Evolutionary conservation across 2,329 filamentous ascomycete species (phyloP).

Genomic region (Coccinonectria pachysandricola): DNA sequence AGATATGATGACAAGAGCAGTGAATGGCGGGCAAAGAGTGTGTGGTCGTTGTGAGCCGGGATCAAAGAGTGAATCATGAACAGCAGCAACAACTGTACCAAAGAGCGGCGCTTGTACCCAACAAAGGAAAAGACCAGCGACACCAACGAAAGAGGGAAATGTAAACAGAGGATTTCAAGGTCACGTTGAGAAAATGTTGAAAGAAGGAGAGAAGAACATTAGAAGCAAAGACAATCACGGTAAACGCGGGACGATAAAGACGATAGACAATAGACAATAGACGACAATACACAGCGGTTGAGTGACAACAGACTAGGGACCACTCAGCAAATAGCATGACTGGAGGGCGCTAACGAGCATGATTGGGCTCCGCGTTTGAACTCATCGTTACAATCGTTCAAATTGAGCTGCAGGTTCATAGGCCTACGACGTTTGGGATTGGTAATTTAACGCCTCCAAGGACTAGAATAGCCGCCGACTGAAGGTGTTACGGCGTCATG

Average conservation of each 20-base stretch:
- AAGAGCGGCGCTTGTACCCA: constrained; percentile 4
- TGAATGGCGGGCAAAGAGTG: no score
- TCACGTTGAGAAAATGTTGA: not conserved
- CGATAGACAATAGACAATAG: constrained; percentile 1
- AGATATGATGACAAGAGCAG: no score
- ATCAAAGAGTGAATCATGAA: constrained; percentile 6
- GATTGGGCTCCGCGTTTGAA: constrained; percentile 14
- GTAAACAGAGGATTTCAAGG: constrained; percentile 3
- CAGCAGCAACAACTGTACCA: constrained; percentile 4
- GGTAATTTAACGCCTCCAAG: constrained; percentile 14
- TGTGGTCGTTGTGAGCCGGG: no score
- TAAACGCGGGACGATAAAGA: not conserved
- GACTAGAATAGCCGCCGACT: constrained; percentile 31
- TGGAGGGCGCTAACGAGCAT: constrained; percentile 9
- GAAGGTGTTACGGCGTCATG: constrained; percentile 8
- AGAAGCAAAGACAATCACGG: no score
- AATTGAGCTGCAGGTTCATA: constrained; percentile 15
- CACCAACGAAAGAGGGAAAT: constrained; percentile 6
- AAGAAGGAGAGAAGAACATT: not conserved
- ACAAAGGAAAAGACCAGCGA: constrained; percentile 16
- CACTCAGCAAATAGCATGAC: constrained; percentile 1
- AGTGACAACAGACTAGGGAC: constrained; percentile 5
- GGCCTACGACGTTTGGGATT: constrained; percentile 12
- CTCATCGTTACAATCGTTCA: no score
- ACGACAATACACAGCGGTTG: constrained; percentile 4